Evolutionary conservation across 148 eudicot genomes (phyloP).

Genomic region (Rhododendron henanense): DNA sequence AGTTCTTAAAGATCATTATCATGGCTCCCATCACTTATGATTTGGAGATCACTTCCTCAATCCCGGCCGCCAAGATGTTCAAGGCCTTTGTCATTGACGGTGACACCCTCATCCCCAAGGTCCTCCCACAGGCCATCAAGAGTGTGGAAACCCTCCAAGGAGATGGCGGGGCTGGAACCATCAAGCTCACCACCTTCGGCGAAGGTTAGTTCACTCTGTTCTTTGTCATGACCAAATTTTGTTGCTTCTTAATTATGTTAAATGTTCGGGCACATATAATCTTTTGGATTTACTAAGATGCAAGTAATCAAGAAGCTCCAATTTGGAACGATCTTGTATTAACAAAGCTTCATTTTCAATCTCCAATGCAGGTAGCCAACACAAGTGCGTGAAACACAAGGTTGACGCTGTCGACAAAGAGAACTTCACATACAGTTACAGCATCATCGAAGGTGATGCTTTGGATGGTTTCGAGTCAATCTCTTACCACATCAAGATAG

Average conservation of each 20-base stretch:
- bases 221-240: no score
- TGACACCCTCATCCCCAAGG: neutral
- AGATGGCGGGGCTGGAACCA: no score
- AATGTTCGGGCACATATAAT: no score
- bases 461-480: conserved; percentile 8
- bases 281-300: no score
- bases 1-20: neutral
- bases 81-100: conserved; percentile 24
- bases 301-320: no score
- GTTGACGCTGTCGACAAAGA: neutral
- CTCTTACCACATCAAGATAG: conserved; percentile 4
- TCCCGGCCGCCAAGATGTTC: conserved; percentile 27
- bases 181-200: no score
- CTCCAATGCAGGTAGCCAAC: conserved; percentile 4
- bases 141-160: no score
- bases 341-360: neutral
- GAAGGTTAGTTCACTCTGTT: no score
- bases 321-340: no score
- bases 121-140: no score
- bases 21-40: neutral
- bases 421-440: conserved; percentile 13
- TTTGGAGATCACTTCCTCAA: conserved; percentile 6
- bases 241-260: no score
- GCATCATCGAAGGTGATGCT: conserved; percentile 7
- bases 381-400: neutral